Evolutionary conservation across 345 rosid species (phyloP).

Genomic region (Gossypium ekmanianum): DNA sequence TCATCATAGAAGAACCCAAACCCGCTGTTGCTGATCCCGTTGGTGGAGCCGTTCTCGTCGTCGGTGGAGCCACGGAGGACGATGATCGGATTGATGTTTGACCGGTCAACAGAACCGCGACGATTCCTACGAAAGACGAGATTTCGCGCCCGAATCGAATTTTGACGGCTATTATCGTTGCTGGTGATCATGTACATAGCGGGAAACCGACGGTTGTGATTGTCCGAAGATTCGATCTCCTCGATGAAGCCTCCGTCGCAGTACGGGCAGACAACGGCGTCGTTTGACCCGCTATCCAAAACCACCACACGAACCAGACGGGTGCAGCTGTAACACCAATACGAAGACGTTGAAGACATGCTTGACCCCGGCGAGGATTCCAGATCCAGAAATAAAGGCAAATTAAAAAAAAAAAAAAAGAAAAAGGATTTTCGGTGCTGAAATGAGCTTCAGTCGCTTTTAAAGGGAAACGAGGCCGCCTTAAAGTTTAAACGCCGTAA

Average conservation of each 20-base stretch:
- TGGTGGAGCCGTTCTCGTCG: neutral
- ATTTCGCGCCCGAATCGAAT: conserved; percentile 5
- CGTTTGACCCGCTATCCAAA: neutral
- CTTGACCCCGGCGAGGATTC: neutral
- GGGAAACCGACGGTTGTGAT: neutral
- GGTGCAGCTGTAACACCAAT: conserved; percentile 28
- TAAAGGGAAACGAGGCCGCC: conserved; percentile 5
- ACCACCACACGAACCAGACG: conserved; percentile 8
- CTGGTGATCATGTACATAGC: conserved; percentile 17
- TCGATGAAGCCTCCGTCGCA: conserved; percentile 28
- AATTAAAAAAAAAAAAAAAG: neutral
- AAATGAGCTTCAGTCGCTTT: neutral
- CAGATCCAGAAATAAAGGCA: conserved; percentile 14
- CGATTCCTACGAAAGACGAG: conserved; percentile 10
- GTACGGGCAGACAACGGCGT: conserved; percentile 17
- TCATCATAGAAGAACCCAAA: conserved; percentile 18
- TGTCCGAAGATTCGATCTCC: conserved; percentile 17
- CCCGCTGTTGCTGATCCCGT: neutral
- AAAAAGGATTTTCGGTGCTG: neutral
- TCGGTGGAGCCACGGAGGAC: conserved; percentile 19
- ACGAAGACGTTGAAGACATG: conserved; percentile 16
- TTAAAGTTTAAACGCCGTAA: conserved; percentile 6
- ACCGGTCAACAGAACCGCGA: conserved; percentile 15
- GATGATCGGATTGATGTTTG: conserved; percentile 20
- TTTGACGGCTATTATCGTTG: conserved; percentile 4